phyloP scores from a whole-genome alignment of 257 asterid species.

The Capsicum rhomboideum region DNA sequence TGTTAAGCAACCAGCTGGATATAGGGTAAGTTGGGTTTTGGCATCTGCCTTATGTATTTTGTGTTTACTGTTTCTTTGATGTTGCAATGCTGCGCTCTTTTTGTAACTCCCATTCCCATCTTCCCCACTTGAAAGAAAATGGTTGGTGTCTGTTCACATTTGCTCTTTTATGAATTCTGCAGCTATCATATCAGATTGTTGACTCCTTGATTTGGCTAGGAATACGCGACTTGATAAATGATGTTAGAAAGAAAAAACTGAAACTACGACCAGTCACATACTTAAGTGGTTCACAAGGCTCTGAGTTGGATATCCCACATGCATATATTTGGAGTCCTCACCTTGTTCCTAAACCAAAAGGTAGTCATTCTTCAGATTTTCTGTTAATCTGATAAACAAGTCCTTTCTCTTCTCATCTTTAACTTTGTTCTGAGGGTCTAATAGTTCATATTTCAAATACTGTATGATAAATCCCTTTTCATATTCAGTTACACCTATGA shows the following conservation, averaged over 20 bases:
- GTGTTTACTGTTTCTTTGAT: not conserved
- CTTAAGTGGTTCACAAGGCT: constrained; percentile 52
- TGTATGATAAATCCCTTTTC: not conserved
- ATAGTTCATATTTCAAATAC: not conserved
- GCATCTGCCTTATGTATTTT: constrained; percentile 5
- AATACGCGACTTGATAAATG: constrained; percentile 84
- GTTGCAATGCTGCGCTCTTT: not conserved
- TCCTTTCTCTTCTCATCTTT: not conserved
- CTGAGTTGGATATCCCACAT: constrained; percentile 48
- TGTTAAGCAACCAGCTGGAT: constrained; percentile 67
- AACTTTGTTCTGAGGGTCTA: not conserved
- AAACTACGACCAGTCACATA: constrained; percentile 73
- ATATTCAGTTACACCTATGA: not conserved
- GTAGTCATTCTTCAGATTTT: constrained; percentile 21
- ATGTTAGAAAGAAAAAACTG: constrained; percentile 74
- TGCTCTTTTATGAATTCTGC: constrained; percentile 27
- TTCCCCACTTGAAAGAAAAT: not conserved
- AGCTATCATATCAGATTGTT: constrained; percentile 86
- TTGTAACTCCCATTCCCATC: not conserved
- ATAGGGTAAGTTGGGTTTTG: constrained; percentile 51
- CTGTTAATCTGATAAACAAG: not conserved
- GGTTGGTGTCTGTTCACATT: constrained; percentile 1
- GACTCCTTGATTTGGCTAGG: constrained; percentile 86
- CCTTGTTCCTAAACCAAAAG: constrained; percentile 95
- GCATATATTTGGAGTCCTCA: constrained; percentile 97